Evolutionary conservation across 140 eudicot species (phyloP).

Genomic region (Senecio squalidus): DNA sequence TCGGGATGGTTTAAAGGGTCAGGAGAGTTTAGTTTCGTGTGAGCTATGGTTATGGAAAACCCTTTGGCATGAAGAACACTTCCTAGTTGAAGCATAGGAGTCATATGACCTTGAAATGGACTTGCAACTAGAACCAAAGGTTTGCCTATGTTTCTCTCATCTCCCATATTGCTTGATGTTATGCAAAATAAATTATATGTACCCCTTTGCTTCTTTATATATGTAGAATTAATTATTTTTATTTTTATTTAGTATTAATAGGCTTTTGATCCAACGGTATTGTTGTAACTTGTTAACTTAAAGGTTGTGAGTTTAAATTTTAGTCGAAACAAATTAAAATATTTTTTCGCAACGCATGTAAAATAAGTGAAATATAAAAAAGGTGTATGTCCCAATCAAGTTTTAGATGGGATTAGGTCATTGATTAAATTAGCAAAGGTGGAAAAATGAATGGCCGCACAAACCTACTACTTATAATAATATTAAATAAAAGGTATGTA

Average conservation of each 20-base stretch:
- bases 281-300: too few species aligned
- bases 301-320: too few species aligned
- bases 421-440: not conserved
- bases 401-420: slow-evolving; percentile 2
- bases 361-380: not conserved
- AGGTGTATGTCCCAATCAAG: slow-evolving; percentile 16
- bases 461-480: not conserved
- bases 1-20: slow-evolving; percentile 39
- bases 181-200: slow-evolving; percentile 1
- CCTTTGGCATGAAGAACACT: slow-evolving; percentile 43
- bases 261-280: too few species aligned
- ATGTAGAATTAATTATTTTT: not conserved
- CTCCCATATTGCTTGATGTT: slow-evolving; percentile 20
- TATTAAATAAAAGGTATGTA: not conserved
- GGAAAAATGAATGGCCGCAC: not conserved
- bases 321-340: too few species aligned
- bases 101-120: slow-evolving; percentile 50
- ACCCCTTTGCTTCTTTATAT: not conserved
- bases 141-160: slow-evolving; percentile 16
- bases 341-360: too few species aligned
- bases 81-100: slow-evolving; percentile 52
- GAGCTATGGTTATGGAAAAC: slow-evolving; percentile 45
- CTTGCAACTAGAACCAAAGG: slow-evolving; percentile 41
- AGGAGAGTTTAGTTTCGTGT: slow-evolving; percentile 41
- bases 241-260: too few species aligned